A percentile compares a stretch with the other conserved stretches of the same genome.
Evolutionary conservation across 495 filamentous ascomycete species (phyloP).

Genomic region (Xanthoparmelia taractica): DNA sequence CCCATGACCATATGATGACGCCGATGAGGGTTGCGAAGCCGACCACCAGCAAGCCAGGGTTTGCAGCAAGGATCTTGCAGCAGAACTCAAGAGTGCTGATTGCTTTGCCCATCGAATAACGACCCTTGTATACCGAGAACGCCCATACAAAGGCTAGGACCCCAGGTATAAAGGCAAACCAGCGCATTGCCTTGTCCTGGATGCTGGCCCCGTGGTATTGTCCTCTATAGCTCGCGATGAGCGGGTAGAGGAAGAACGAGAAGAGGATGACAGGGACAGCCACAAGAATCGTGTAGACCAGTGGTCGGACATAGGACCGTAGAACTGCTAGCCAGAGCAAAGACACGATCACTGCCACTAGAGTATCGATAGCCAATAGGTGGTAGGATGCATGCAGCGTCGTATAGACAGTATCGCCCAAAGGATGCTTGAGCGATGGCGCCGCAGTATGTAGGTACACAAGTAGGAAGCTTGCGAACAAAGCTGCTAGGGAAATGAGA

Average conservation of each 20-base stretch:
- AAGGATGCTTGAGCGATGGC: constrained; percentile 52
- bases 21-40: constrained; percentile 69
- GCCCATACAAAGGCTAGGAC: constrained; percentile 70
- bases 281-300: constrained; percentile 71
- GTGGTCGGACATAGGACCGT: constrained; percentile 69
- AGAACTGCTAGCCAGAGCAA: constrained; percentile 85
- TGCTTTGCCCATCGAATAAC: constrained; percentile 69
- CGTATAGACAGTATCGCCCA: constrained; percentile 89
- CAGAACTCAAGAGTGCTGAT: constrained; percentile 86
- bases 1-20: constrained; percentile 84
- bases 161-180: constrained; percentile 69
- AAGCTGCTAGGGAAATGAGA: constrained; percentile 68
- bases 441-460: constrained; percentile 78
- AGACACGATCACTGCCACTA: constrained; percentile 81
- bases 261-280: constrained; percentile 78
- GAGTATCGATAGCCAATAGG: constrained; percentile 78
- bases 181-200: constrained; percentile 87
- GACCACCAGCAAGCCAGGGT: constrained; percentile 72
- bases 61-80: constrained; percentile 75
- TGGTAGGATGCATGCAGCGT: constrained; percentile 81
- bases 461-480: constrained; percentile 81
- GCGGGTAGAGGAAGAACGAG: constrained; percentile 83
- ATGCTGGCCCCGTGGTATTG: constrained; percentile 57
- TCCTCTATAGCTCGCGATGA: constrained; percentile 82
- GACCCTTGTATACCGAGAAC: constrained; percentile 68